phyloP scores from a whole-genome alignment of 2,329 filamentous ascomycete species.

The Juglanconis sp. region DNA sequence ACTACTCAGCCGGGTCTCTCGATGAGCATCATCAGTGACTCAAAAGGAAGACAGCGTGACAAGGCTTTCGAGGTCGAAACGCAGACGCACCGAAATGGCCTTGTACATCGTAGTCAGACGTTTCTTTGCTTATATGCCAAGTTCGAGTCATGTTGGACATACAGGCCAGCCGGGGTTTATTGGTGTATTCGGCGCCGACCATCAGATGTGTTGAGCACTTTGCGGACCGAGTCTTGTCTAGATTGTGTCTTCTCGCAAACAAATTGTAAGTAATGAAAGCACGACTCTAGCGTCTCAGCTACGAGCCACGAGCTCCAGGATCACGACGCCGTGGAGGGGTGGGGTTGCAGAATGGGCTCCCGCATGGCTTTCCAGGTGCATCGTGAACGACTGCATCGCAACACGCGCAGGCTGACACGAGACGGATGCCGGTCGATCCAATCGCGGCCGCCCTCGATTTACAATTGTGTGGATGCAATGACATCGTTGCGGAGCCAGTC shows the following conservation, averaged over 20 bases:
- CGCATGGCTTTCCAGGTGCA: not conserved
- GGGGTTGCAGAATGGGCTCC: conserved; percentile 2
- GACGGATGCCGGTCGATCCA: conserved; percentile 1
- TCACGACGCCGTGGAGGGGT: not conserved
- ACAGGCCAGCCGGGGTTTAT: not conserved
- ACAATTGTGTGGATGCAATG: conserved; percentile 11
- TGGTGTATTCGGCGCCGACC: not conserved
- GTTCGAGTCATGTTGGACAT: not conserved
- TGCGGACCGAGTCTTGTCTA: not conserved
- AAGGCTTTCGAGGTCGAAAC: conserved; percentile 7
- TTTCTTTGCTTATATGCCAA: not conserved
- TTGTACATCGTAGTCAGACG: not conserved
- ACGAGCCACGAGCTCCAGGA: not conserved
- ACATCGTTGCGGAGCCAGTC: conserved; percentile 12
- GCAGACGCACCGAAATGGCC: not conserved
- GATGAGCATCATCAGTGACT: not conserved
- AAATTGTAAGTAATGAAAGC: no score
- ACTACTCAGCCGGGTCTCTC: not conserved
- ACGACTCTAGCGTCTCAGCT: not conserved
- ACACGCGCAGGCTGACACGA: not conserved
- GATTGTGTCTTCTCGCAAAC: not conserved
- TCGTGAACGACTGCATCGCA: conserved; percentile 5
- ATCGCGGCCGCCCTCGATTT: conserved; percentile 2
- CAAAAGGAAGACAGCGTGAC: not conserved
- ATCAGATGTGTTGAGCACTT: not conserved